These are phyloP conservation scores for Boletus mariae DNA, from an alignment of 1,284 basidiomycete species.

Conservation along the genomic window DNA sequence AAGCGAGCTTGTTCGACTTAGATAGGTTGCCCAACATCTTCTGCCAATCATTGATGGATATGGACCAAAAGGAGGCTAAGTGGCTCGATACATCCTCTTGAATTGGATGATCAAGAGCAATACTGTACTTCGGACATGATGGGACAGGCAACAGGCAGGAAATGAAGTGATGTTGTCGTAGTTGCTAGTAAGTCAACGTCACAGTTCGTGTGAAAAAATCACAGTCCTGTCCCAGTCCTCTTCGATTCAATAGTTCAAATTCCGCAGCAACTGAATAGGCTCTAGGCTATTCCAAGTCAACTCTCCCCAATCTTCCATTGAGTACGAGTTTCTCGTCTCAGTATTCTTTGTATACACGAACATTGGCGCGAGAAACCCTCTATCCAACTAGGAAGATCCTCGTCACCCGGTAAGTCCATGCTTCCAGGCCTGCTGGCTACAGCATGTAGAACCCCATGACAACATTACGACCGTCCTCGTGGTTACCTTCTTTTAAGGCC, in stretches of 20 bases:
- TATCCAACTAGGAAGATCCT: conserved; percentile 7
- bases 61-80: too few relatives aligned
- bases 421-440: conserved; percentile 1
- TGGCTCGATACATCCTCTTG: too few relatives aligned
- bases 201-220: too few relatives aligned
- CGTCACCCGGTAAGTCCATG: conserved; percentile 6
- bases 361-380: conserved; percentile 4
- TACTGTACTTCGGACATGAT: too few relatives aligned
- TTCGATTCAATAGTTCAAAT: background rate
- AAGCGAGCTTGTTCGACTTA: too few relatives aligned
- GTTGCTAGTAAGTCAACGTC: too few relatives aligned
- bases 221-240: too few relatives aligned
- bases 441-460: background rate
- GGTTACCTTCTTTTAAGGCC: conserved; percentile 6
- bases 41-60: too few relatives aligned
- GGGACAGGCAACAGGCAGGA: too few relatives aligned
- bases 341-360: conserved; percentile 6
- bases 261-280: background rate
- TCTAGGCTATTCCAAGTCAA: background rate
- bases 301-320: background rate
- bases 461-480: conserved; percentile 7
- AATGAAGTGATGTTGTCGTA: too few relatives aligned
- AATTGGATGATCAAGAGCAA: too few relatives aligned
- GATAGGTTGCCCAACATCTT: too few relatives aligned
- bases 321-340: conserved; percentile 3